Evolutionary conservation across 495 filamentous ascomycete species (phyloP), one percentile per base, ranked within the genome.

Genomic region (Immersiella caudata): DNA sequence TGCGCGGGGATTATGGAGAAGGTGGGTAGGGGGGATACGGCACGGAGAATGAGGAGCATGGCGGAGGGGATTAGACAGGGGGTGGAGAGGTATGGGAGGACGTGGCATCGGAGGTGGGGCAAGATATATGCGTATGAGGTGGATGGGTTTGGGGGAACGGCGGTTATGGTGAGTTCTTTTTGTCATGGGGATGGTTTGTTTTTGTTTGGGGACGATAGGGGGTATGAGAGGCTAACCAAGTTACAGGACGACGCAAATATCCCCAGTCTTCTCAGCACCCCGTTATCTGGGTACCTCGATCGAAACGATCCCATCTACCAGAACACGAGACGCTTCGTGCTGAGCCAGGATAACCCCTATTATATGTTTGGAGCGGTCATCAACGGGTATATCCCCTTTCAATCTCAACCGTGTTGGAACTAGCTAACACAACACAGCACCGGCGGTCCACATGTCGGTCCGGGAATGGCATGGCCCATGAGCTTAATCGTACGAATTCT

Each of bases 381-480:
- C 65, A 84, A 72, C 56, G 84, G 81, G 63, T 65, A 58, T 18
- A 20, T n/a, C 50, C 18, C 22, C n/a, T n/a, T 24, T 8, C 25
- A 3, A 2, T 14, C 26, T n/a, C 0, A 29, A 11, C 2, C 18
- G 1, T 5, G 24, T 33, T 22, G 25, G 1, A 2, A 36, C 46
- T 33, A 7, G 33, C 50, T 29, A 20, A 20, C 1, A 54, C 18
- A 21, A 64, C 29, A 2, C 25, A 65, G 63, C 3, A 76, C 88
- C 33, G 87, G 87, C 0, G 86, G 85, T 3, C 83, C 87, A n/a
- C 86, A 89, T 59, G 71, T 79, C 11, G 83, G 85, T 1, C 87
- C 85, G 0, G 85, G 85, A 0, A 82, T 77, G 58, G 85, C 80
- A 20, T 88, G 87, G 87, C 87, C 85, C 0, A 86, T 89, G 83